phyloP scores from a whole-genome alignment of 805 yeast species.

The Teunomyces lycoperdinae region DNA sequence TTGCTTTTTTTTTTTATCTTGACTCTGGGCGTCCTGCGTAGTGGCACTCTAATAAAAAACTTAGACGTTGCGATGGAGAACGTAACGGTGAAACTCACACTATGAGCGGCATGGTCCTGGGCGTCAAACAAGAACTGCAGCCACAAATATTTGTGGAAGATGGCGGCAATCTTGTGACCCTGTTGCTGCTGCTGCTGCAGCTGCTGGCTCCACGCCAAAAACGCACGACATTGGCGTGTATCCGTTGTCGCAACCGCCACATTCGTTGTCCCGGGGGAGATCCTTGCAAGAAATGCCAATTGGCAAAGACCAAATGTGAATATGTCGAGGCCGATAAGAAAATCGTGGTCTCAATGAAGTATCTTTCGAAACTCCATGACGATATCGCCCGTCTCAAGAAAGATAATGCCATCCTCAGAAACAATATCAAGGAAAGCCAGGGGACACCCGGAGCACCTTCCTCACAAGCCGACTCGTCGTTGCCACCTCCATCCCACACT shows the following conservation, averaged over 20 bases:
- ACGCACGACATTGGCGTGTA: conserved; percentile 48
- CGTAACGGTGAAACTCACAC: neutral
- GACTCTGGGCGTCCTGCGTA: neutral
- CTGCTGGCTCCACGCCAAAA: conserved; percentile 14
- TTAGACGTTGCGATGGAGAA: neutral
- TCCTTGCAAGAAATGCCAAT: conserved; percentile 63
- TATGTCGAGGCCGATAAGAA: conserved; percentile 71
- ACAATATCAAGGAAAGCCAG: conserved; percentile 32
- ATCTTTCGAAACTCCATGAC: conserved; percentile 63
- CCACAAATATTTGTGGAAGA: neutral
- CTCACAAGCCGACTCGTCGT: too few species aligned
- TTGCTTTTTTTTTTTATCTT: too few species aligned
- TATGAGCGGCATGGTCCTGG: conserved; percentile 8
- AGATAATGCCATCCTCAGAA: conserved; percentile 59
- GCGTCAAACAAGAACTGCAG: neutral
- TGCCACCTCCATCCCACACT: conserved; percentile 9
- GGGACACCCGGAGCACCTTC: neutral
- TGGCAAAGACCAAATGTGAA: conserved; percentile 59
- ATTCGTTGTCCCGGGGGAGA: conserved; percentile 77
- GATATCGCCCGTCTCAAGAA: conserved; percentile 63
- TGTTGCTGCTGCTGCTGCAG: neutral
- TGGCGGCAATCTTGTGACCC: neutral
- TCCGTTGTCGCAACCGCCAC: conserved; percentile 68
- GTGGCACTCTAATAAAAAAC: neutral
- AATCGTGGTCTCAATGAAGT: conserved; percentile 69